These are phyloP conservation scores for Lasiosphaeriaceae sp. DNA, from an alignment of 495 filamentous ascomycete species.

Conservation along the genomic window DNA sequence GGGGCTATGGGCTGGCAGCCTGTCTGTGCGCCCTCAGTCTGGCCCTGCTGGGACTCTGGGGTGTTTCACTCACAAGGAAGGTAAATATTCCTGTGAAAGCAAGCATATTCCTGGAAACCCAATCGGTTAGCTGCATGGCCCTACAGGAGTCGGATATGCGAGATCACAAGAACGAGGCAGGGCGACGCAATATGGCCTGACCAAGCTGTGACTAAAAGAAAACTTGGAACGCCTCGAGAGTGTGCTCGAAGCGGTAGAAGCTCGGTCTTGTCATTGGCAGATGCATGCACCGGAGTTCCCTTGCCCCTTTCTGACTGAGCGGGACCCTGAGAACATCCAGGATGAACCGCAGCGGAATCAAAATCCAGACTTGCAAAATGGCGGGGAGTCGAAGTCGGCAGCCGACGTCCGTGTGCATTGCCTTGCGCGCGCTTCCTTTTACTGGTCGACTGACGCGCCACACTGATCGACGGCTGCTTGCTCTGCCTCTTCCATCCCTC, in stretches of 20 bases:
- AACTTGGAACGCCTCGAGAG: not conserved
- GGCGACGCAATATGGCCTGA: constrained; percentile 6
- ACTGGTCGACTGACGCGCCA: not conserved
- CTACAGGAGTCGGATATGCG: constrained; percentile 13
- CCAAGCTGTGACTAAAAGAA: constrained; percentile 21
- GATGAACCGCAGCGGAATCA: not conserved
- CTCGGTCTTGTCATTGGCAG: too few species aligned
- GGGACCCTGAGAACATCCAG: not conserved
- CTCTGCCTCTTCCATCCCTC: not conserved
- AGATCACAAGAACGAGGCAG: constrained; percentile 10
- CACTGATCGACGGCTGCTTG: not conserved
- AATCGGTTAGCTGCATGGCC: constrained; percentile 29
- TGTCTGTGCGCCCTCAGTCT: constrained; percentile 12
- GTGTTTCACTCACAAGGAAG: constrained; percentile 57
- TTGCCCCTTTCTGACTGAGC: too few species aligned
- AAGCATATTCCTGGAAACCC: constrained; percentile 59
- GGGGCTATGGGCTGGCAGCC: not conserved
- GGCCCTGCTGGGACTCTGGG: not conserved
- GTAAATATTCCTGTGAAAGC: constrained; percentile 88
- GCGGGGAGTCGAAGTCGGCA: too few species aligned
- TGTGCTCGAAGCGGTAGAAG: too few species aligned
- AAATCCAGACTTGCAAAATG: not conserved
- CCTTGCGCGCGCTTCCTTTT: too few species aligned
- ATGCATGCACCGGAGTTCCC: too few species aligned
- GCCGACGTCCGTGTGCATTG: too few species aligned